Evolutionary conservation across 148 eudicot species (phyloP).

Genomic region (Diospyros kaki): DNA sequence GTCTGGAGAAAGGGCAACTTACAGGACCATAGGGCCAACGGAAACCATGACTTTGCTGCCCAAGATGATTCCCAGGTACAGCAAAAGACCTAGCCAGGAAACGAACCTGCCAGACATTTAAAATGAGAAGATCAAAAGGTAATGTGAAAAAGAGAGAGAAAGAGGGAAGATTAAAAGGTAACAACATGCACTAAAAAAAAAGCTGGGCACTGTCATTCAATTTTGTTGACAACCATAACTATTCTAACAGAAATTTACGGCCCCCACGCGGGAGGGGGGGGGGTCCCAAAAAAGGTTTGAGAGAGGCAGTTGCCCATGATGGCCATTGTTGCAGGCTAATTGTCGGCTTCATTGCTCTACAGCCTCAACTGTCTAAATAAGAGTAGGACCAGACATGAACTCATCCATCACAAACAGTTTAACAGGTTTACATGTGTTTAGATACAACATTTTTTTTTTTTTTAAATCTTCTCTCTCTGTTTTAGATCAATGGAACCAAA

Average conservation of each 20-base stretch:
- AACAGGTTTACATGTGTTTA: background rate
- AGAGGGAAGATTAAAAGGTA: conserved; percentile 4
- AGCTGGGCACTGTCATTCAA: conserved; percentile 1
- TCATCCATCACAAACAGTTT: background rate
- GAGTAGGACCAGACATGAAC: background rate
- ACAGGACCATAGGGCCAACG: conserved; percentile 99
- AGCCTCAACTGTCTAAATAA: background rate
- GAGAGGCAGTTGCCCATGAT: background rate
- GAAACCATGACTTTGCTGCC: conserved; percentile 98
- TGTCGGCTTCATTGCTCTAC: background rate
- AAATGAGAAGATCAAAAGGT: conserved; percentile 5
- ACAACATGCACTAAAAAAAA: background rate
- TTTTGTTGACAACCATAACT: background rate
- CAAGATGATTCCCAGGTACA: conserved; percentile 97
- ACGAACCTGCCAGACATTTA: conserved; percentile 65
- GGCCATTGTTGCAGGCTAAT: background rate
- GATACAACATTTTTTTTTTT: background rate
- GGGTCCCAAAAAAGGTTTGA: background rate
- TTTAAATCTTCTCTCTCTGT: background rate
- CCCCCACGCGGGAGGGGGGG: no score
- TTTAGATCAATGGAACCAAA: background rate
- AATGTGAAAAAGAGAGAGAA: background rate
- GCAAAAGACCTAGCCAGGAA: conserved; percentile 96
- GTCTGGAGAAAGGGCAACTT: conserved; percentile 22
- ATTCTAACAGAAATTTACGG: background rate